Evolutionary conservation across 192 early-diverging fungal species (phyloP), one percentile per base, ranked within the genome.

Genomic region (Rhizophlyctis rosea): DNA sequence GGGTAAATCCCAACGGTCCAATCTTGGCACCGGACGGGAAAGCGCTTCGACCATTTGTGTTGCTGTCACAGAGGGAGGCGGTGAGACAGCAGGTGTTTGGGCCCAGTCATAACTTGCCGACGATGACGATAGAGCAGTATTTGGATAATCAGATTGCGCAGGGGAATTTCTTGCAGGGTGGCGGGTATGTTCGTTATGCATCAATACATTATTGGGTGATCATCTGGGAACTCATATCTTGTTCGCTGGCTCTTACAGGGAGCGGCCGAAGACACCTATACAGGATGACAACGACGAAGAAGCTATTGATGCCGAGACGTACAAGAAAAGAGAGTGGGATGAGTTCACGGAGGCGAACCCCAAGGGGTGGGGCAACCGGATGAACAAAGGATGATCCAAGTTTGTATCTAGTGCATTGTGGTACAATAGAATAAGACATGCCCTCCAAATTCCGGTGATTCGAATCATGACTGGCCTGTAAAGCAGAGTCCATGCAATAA

Each of bases 41-140:
- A 70, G 72, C 75, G 16, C 75, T 91, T 27, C 86, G 88, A 47
- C 94, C 95, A 23, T 99, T 99, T 80, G 79, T 91, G 24, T 85
- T 99, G 34, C 92, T 89, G 1, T 72, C 70, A 30, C 32, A 64
- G n/a, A 83, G 90, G 3, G 78, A 88, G 61, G 77, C 80, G 36
- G 78, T 96, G 50, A 79, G 80, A 52, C 76, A 94, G 29, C 78
- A 83, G 24, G 95, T 98, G 13, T 99, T 94, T 67, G 52, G 88
- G 23, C 91, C 90, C 0, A 85, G 90, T 11, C 89, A 90, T 70
- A 88, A 81, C 28, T 62, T 99, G 59, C 97, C 97, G 4, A 97
- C 95, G 3, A 98, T 99, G 95, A 82, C 91, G 0, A 85, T 99
- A 50, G 97, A 99, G 47, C 90, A 98, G 73, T 99, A 95, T 63